Evolutionary conservation across 768 basidiomycete species (phyloP).

Genomic region (Termitomyces sp.): DNA sequence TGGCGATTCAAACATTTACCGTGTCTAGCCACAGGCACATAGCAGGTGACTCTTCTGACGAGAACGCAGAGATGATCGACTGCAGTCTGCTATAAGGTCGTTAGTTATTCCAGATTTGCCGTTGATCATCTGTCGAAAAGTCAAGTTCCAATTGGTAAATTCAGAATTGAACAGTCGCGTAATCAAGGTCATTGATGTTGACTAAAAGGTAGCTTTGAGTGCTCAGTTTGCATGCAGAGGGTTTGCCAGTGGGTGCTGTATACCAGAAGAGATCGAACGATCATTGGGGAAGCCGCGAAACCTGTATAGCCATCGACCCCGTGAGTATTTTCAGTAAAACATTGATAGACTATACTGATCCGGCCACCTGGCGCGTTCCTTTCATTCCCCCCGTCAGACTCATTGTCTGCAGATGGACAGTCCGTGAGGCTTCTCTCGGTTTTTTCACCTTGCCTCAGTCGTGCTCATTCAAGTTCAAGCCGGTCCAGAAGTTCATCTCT

Average conservation of each 20-base stretch:
- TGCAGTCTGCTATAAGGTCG: not conserved
- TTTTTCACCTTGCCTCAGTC: constrained; percentile 2
- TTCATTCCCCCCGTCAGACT: constrained; percentile 6
- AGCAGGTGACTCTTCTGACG: not conserved
- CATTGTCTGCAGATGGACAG: constrained; percentile 17
- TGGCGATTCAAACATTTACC: no score
- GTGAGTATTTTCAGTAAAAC: not conserved
- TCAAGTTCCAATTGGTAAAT: no score
- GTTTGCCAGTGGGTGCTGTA: not conserved
- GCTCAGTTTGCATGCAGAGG: not conserved
- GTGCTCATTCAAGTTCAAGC: constrained; percentile 15
- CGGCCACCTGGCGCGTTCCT: not conserved
- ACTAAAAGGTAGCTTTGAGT: not conserved
- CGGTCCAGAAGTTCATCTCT: constrained; percentile 21
- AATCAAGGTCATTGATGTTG: no score
- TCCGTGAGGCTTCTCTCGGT: constrained; percentile 15
- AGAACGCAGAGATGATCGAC: not conserved
- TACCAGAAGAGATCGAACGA: not conserved
- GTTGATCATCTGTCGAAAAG: not conserved
- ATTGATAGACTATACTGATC: not conserved
- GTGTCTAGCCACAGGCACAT: not conserved
- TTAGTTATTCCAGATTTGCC: not conserved
- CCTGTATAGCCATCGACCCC: no score
- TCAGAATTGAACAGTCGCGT: no score
- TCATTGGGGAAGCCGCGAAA: no score